These are phyloP conservation scores for Pyrus hybrid DNA, from an alignment of 331 rosid species.

Conservation along the genomic window DNA sequence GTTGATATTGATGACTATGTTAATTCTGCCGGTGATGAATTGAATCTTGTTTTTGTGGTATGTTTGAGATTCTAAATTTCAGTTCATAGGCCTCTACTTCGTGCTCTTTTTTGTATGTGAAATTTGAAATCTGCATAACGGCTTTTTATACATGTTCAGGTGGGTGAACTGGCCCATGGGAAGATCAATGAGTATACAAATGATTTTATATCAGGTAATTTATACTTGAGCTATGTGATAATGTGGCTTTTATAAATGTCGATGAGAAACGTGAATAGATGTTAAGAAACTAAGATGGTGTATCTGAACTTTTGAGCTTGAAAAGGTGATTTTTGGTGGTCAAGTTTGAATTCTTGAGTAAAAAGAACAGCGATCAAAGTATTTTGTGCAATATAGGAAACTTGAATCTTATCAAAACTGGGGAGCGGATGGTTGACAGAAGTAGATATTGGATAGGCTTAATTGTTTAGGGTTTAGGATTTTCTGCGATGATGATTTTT, in stretches of 20 bases:
- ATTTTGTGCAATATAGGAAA: neutral
- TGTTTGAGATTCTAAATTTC: neutral
- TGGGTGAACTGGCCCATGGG: neutral
- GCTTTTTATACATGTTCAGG: neutral
- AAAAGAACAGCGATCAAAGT: neutral
- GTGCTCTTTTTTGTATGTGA: neutral
- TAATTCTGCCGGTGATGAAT: neutral
- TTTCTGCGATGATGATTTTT: too few relatives aligned
- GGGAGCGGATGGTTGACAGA: neutral
- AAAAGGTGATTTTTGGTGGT: neutral
- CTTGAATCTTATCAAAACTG: neutral
- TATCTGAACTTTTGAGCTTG: neutral
- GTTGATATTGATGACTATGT: slow-evolving; percentile 17
- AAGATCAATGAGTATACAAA: neutral
- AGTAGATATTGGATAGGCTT: neutral
- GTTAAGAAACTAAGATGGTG: neutral
- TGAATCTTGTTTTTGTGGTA: slow-evolving; percentile 13
- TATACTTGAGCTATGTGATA: neutral
- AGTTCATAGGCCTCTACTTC: neutral
- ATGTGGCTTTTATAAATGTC: neutral
- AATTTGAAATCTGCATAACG: neutral
- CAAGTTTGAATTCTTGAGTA: neutral
- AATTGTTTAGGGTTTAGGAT: too few relatives aligned
- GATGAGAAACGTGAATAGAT: neutral
- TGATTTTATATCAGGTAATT: slow-evolving; percentile 9